Conservation (phyloP, 805 yeast species). For the Kuraishia capsulata region DNA sequence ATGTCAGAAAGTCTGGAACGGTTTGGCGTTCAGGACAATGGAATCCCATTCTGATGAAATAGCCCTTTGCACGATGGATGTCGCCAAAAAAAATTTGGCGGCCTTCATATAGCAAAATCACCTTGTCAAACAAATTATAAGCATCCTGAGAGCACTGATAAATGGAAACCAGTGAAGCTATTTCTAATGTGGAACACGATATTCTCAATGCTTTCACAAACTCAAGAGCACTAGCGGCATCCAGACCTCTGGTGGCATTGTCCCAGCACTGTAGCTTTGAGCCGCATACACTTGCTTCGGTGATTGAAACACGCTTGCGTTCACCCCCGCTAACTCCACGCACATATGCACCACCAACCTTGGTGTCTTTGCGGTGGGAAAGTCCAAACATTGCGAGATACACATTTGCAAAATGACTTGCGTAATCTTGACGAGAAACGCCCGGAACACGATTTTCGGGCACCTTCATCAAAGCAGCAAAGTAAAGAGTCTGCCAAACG, state of each 20-base stretch:
- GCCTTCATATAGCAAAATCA: conserved; percentile 45
- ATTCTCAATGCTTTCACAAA: conserved; percentile 46
- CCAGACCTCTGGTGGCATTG: conserved; percentile 60
- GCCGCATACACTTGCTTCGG: conserved; percentile 36
- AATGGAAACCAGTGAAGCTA: conserved; percentile 54
- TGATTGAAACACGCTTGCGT: conserved; percentile 45
- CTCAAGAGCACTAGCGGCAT: conserved; percentile 53
- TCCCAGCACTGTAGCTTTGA: conserved; percentile 45
- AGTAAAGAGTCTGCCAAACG: conserved; percentile 49
- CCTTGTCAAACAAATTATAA: conserved; percentile 45
- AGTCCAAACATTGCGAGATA: conserved; percentile 31
- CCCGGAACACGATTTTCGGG: conserved; percentile 49
- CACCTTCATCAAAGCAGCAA: conserved; percentile 46
- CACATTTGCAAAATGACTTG: conserved; percentile 39
- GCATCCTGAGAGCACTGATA: conserved; percentile 51
- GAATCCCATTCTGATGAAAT: conserved; percentile 45
- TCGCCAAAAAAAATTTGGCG: conserved; percentile 46
- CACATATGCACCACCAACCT: conserved; percentile 29
- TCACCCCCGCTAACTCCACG: conserved; percentile 54
- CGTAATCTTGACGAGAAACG: conserved; percentile 37
- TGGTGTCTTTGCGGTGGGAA: conserved; percentile 22
- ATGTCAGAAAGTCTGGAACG: conserved; percentile 49
- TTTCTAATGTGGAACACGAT: conserved; percentile 33
- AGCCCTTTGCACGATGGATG: conserved; percentile 34
- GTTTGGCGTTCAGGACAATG: conserved; percentile 49